Conservation (phyloP, 1,284 basidiomycete genomes). For the Inonotus hispidus region DNA sequence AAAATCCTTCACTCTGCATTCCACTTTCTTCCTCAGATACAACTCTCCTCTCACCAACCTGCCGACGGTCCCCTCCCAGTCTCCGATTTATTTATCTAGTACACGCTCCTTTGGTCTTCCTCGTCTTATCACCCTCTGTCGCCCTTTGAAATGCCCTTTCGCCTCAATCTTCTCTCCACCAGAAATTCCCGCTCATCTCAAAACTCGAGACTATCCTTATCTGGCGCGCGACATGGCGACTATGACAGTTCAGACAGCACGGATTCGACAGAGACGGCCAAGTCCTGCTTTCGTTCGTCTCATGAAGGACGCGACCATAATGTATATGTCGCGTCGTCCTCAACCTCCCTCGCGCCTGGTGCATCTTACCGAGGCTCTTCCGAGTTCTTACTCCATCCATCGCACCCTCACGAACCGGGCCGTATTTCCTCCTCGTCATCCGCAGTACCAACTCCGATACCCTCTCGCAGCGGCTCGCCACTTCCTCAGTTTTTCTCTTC, state of each 20-base stretch:
- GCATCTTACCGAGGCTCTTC: conserved; percentile 10
- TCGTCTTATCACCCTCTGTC: background rate
- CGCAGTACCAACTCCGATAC: conserved; percentile 18
- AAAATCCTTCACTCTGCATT: background rate
- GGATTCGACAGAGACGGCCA: conserved; percentile 34
- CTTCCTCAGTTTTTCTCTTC: conserved; percentile 33
- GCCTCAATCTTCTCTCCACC: conserved; percentile 7
- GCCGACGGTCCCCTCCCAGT: background rate
- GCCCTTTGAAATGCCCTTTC: conserved; percentile 10
- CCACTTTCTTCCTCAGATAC: background rate
- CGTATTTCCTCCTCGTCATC: conserved; percentile 11
- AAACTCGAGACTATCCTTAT: conserved; percentile 4
- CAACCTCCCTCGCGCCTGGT: conserved; percentile 9
- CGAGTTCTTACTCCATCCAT: conserved; percentile 15
- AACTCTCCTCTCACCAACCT: background rate
- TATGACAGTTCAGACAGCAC: conserved; percentile 37
- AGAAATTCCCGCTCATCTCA: background rate
- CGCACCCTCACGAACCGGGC: conserved; percentile 1
- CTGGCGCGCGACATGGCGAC: conserved; percentile 23
- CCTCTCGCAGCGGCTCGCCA: conserved; percentile 34
- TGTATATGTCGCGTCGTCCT: conserved; percentile 13
- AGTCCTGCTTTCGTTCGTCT: conserved; percentile 17
- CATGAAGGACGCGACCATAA: conserved; percentile 8
- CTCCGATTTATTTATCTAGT: background rate
- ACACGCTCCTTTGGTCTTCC: conserved; percentile 7